Evolutionary conservation across 805 yeast species (phyloP), one percentile per base, ranked within the genome.

Genomic region (Pichia deserticola): DNA sequence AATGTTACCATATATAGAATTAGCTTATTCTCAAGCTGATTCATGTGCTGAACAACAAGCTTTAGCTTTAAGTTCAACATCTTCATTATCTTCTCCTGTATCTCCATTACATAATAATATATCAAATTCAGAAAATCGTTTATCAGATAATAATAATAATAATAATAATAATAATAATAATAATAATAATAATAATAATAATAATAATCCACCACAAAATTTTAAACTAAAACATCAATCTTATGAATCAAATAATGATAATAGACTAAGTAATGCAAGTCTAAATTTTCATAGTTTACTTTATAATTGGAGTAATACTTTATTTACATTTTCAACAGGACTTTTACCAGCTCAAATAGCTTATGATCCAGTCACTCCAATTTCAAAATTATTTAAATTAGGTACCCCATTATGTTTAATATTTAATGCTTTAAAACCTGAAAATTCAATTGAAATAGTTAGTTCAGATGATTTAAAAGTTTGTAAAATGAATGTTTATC

Each of bases 391-490:
- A 35, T 82, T 93, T 60, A 95, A 92, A 60, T 89, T 86, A 60
- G 99, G 98, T 10, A 84, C 95, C 3, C 96, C 98, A 5, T 71
- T 93, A 40, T 90, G 98, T 65, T 77, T 88, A 40, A 70, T 92
- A 7, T 88, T 85, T 72, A 92, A 93, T 67, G 72, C 81, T 12
- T 75, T 89, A 25, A 63, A 62, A 35, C 82, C 84, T 1, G 75
- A 74, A 37, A 65, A 68, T 39, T 64, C 73, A 40, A 74, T 76
- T 48, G 79, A 82, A 48, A 70, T 85, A 42, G 79, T 84, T 7
- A 78, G 84, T 20, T 81, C 92, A 35, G 92, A 86, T 61, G 97
- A 92, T 63, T 63, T 87, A 54, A 83, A 88, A 60, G 77, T 84
- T 45, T 87, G 96, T 68, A 93, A 93, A 61, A 84, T 85, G 69